Base-by-base conservation (phyloP, 768 basidiomycete genomes). In the Russula abietina region DNA sequence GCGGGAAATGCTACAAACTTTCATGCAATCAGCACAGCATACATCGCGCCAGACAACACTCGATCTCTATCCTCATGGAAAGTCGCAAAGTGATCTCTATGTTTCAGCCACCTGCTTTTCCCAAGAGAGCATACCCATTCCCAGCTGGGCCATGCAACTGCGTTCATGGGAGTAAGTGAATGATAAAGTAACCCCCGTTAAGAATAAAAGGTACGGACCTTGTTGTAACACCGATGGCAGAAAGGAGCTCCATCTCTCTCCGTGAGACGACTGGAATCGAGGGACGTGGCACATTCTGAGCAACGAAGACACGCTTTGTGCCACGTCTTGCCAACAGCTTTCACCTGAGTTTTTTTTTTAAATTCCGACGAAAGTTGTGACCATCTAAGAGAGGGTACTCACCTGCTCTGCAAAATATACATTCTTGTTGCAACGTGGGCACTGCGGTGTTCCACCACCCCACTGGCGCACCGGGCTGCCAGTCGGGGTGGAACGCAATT, bases 381-480 rank as follows among this genome's bases (percentile, higher is more conserved):
- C n/a, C 38, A 8, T 36, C 36, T 22, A n/a, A n/a, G n/a, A n/a
- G 24, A n/a, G 4, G 30, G 36, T 24, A 6, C 48, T 65, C 51
- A 85, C 89, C 81, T 90, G 89, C 72, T 93, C 90, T 16, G 91
- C 90, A 70, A 93, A 92, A 75, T 89, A 93, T 11, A 93, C 91
- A 56, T 80, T 86, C 79, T 88, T 84, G 41, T 76, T 77, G 66
- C 91, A 93, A 59, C 80, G 79, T 10, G 86, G 83, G 68, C 91
- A 93, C 22, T 70, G 70, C 22, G 89, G 87, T 9, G 83, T 82
- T 24, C 81, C 79, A 26, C 71, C 74, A 39, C 82, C 84, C 80
- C 84, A 87, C 64, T 78, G 77, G 50, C 66, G 62, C 56, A 48
- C 65, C 41, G 58, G 46, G 22, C 69, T 58, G 10, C 73, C 73